Percentiles rank a stretch among this genome's conserved stretches.
phyloP scores from a whole-genome alignment of 2,329 filamentous ascomycete species.

The Podosphaera fusca region DNA sequence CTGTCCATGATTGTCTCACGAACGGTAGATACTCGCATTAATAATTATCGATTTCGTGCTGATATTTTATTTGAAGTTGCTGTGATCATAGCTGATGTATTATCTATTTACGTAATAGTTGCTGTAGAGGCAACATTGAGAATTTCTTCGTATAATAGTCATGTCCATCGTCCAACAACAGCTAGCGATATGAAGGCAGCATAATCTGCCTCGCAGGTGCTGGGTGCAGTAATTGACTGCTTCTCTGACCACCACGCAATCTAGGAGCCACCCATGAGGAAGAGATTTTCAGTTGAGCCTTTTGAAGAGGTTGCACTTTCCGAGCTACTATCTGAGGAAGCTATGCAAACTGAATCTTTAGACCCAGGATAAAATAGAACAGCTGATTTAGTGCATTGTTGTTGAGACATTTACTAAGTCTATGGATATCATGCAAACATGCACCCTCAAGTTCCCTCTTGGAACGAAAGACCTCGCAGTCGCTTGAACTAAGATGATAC shows the following conservation, averaged over 20 bases:
- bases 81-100: background rate
- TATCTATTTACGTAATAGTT: background rate
- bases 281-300: background rate
- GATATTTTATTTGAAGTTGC: background rate
- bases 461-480: no score
- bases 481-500: no score
- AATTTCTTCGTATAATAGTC: background rate
- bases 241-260: background rate
- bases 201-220: background rate
- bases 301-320: background rate
- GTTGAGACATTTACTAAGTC: no score
- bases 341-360: background rate
- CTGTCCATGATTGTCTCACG: background rate
- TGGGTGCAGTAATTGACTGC: background rate
- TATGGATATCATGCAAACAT: no score
- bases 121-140: background rate
- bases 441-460: no score
- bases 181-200: background rate
- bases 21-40: background rate
- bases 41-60: background rate
- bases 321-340: background rate
- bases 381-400: background rate
- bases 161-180: background rate
- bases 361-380: background rate
- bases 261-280: background rate